phyloP scores from a whole-genome alignment of 139 green algal genomes.

The Chlorella sorokiniana region DNA sequence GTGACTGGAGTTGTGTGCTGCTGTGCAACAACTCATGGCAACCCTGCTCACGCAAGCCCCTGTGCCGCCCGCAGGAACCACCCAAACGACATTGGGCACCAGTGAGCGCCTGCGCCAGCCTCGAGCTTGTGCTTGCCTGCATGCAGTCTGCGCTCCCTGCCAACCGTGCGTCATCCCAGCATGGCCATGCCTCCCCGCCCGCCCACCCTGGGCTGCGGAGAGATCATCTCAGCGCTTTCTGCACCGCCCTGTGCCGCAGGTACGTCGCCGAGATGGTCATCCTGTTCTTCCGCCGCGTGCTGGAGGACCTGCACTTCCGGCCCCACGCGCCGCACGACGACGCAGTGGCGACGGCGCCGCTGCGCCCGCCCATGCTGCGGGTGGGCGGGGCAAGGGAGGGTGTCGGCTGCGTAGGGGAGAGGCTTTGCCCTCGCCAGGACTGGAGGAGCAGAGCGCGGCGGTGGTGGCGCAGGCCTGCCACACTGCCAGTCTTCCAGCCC shows the following conservation, averaged over 20 bases:
- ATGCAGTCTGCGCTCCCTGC: not conserved
- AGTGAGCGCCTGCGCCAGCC: not conserved
- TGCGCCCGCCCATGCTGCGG: not conserved
- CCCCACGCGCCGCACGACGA: not conserved
- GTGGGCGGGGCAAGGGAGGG: not conserved
- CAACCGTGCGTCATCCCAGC: not conserved
- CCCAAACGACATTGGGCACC: not conserved
- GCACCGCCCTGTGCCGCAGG: not conserved
- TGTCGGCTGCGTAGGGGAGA: not conserved
- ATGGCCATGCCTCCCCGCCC: not conserved
- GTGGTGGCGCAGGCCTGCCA: no score
- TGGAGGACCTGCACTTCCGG: not conserved
- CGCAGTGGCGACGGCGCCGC: not conserved
- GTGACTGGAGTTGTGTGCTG: not conserved
- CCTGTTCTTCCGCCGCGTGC: not conserved
- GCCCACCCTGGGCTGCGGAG: not conserved
- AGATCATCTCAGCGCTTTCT: not conserved
- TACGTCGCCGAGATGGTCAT: slow-evolving; percentile 1
- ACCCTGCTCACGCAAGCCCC: not conserved
- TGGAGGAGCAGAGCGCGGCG: no score
- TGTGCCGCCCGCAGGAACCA: not conserved
- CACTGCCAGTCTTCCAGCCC: no score
- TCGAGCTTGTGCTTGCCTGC: not conserved
- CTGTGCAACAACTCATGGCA: not conserved
- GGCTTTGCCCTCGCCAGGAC: no score